Evolutionary conservation across 331 rosid species (phyloP).

Genomic region (Dryas integrifolia): DNA sequence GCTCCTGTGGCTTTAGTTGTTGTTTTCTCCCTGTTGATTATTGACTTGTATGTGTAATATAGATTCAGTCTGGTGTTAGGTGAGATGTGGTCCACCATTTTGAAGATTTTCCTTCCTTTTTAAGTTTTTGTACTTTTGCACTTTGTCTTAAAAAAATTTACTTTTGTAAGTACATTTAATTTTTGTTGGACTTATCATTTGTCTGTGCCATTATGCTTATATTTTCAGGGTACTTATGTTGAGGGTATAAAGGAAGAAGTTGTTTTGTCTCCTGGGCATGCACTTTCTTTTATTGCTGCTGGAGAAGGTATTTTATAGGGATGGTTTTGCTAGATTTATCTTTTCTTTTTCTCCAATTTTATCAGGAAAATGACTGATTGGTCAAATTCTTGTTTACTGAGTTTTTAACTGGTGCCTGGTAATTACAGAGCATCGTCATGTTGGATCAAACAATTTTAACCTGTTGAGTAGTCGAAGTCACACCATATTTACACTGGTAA

Average conservation of each 20-base stretch:
- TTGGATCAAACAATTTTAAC: conserved; percentile 97
- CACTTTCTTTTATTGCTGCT: conserved; percentile 97
- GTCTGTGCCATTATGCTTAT: conserved; percentile 10
- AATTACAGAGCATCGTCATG: conserved; percentile 96
- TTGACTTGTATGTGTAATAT: no score
- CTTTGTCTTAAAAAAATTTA: background rate
- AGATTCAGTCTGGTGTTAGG: no score
- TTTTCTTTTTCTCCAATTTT: conserved; percentile 6
- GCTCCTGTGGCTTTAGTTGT: background rate
- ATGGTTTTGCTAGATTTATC: conserved; percentile 20
- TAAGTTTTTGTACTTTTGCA: no score
- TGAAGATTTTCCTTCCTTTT: no score
- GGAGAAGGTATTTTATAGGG: conserved; percentile 73
- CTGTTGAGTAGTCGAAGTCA: conserved; percentile 99
- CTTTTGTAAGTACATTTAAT: background rate
- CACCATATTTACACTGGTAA: conserved; percentile 97
- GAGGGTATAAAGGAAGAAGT: conserved; percentile 99
- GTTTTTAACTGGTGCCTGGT: conserved; percentile 12
- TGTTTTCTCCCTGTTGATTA: background rate
- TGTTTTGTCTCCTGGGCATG: conserved; percentile 97
- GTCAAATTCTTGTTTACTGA: conserved; percentile 14
- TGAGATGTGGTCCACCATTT: no score
- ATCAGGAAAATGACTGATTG: conserved; percentile 21
- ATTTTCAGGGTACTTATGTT: conserved; percentile 90
- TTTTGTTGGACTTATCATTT: conserved; percentile 8